Conservation (phyloP, 257 asterid genomes). For the Voacanga thouarsii region DNA sequence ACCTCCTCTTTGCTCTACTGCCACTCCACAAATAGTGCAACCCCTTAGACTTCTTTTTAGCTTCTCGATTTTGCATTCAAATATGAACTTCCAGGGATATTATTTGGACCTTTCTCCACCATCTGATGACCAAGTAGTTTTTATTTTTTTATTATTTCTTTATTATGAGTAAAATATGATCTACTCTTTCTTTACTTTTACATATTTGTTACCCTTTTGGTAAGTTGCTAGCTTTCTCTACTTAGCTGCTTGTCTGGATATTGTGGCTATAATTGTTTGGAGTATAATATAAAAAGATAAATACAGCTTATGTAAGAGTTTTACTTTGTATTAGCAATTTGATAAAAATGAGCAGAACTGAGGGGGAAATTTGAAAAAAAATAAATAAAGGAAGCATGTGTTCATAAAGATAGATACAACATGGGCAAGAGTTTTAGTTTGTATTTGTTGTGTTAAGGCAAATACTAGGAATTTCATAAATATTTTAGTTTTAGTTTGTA, state of each 20-base stretch:
- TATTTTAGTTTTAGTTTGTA: constrained; percentile 25
- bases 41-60: constrained; percentile 25
- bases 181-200: background rate
- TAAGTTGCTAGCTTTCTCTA: too few species aligned
- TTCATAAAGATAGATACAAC: constrained; percentile 19
- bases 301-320: too few species aligned
- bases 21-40: constrained; percentile 60
- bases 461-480: too few species aligned
- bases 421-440: background rate
- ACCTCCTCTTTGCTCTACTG: constrained; percentile 76
- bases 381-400: background rate
- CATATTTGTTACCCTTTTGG: background rate
- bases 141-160: background rate
- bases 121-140: constrained; percentile 55
- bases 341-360: background rate
- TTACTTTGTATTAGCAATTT: too few species aligned
- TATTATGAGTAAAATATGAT: background rate
- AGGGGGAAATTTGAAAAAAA: too few species aligned
- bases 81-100: constrained; percentile 60
- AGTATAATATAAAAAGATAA: too few species aligned
- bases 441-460: constrained; percentile 2
- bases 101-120: constrained; percentile 64
- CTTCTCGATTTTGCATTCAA: constrained; percentile 39
- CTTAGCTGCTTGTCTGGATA: background rate
- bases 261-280: background rate